Conservation (phyloP, 2,329 filamentous ascomycete genomes). For the Pseudogymnoascus sp. region DNA sequence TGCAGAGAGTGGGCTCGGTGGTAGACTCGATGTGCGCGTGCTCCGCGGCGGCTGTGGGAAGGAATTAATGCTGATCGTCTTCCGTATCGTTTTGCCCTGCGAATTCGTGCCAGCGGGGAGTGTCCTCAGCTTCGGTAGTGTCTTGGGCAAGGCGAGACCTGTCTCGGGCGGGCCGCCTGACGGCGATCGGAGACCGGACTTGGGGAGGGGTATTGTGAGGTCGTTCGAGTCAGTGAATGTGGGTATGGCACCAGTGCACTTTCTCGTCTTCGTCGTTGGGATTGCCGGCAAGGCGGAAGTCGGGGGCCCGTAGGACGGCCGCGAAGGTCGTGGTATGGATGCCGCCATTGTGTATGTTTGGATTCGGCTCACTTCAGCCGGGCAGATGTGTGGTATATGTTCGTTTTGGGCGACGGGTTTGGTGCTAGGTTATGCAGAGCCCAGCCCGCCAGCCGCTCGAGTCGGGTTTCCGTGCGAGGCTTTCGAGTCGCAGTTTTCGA, state of each 20-base stretch:
- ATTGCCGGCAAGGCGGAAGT: slow-evolving; percentile 65
- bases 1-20: slow-evolving; percentile 50
- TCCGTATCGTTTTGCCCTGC: slow-evolving; percentile 64
- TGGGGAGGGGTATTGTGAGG: slow-evolving; percentile 33
- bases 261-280: slow-evolving; percentile 64
- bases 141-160: slow-evolving; percentile 38
- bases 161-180: slow-evolving; percentile 48
- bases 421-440: slow-evolving; percentile 7
- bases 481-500: background rate
- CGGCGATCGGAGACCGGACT: slow-evolving; percentile 50
- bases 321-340: slow-evolving; percentile 46
- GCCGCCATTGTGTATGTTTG: slow-evolving; percentile 41
- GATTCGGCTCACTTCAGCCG: background rate
- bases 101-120: slow-evolving; percentile 47
- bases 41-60: slow-evolving; percentile 82
- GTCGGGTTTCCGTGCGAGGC: background rate
- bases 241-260: slow-evolving; percentile 47
- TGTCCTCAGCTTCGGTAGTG: slow-evolving; percentile 49
- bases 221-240: slow-evolving; percentile 25
- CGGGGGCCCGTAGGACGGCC: slow-evolving; percentile 62
- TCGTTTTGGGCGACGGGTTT: background rate
- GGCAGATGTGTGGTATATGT: background rate
- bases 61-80: slow-evolving; percentile 86
- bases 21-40: slow-evolving; percentile 51
- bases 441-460: slow-evolving; percentile 1